These are phyloP conservation scores for Yarrowia sp. DNA, from an alignment of 805 yeast species.

Conservation along the genomic window DNA sequence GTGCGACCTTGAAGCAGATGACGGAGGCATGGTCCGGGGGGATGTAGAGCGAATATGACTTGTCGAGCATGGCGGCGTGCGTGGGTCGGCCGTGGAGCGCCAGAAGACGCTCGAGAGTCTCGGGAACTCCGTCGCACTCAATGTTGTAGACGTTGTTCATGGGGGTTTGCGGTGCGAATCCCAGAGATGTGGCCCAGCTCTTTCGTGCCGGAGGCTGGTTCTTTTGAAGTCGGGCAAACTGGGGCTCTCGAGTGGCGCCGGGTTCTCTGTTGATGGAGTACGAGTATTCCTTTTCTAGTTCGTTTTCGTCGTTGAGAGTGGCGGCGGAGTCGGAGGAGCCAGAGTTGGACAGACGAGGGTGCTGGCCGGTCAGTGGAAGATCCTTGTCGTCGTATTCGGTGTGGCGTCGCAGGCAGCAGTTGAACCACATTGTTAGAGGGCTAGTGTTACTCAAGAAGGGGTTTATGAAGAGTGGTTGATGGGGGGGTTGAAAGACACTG, in stretches of 20 bases:
- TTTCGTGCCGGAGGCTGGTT: slow-evolving; percentile 18
- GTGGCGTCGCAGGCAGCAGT: slow-evolving; percentile 37
- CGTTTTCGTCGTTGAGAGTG: slow-evolving; percentile 28
- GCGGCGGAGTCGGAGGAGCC: slow-evolving; percentile 35
- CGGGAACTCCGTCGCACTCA: slow-evolving; percentile 33
- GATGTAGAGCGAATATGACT: slow-evolving; percentile 26
- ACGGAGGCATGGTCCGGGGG: slow-evolving; percentile 18
- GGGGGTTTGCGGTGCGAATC: slow-evolving; percentile 19
- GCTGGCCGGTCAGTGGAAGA: slow-evolving; percentile 18
- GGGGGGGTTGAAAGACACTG: neutral
- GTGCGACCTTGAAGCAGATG: slow-evolving; percentile 36
- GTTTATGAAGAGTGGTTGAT: slow-evolving; percentile 1
- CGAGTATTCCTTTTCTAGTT: slow-evolving; percentile 26
- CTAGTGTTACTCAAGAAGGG: too few relatives aligned
- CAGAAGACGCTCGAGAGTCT: slow-evolving; percentile 27
- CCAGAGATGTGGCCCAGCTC: slow-evolving; percentile 29
- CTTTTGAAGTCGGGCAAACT: slow-evolving; percentile 34
- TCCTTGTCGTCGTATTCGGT: slow-evolving; percentile 33
- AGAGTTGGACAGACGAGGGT: slow-evolving; percentile 30
- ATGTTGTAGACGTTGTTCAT: slow-evolving; percentile 33
- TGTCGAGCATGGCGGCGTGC: slow-evolving; percentile 38
- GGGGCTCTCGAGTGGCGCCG: slow-evolving; percentile 31
- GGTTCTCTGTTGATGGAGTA: slow-evolving; percentile 35
- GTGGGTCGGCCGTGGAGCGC: slow-evolving; percentile 36
- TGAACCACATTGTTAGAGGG: slow-evolving; percentile 24